These are phyloP conservation scores for Aspergillus melleus DNA, from an alignment of 2,329 filamentous ascomycete species.

Conservation along the genomic window DNA sequence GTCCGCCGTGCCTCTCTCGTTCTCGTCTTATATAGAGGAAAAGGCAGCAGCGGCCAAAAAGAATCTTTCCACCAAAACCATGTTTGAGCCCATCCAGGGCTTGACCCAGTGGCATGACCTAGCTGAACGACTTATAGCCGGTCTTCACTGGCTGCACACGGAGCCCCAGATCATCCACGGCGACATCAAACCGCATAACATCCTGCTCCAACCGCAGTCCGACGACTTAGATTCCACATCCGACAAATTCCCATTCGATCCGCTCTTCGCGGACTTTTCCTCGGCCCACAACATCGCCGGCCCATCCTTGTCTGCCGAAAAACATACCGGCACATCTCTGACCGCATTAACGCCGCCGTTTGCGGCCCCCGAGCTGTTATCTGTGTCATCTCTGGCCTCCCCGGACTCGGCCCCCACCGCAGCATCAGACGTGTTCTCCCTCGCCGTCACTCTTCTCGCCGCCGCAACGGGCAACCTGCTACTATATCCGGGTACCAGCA, in stretches of 20 bases:
- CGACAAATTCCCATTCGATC: slow-evolving; percentile 36
- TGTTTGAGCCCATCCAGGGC: slow-evolving; percentile 48
- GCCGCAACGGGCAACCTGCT: slow-evolving; percentile 48
- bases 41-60: slow-evolving; percentile 30
- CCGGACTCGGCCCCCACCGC: slow-evolving; percentile 35
- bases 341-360: slow-evolving; percentile 48
- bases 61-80: slow-evolving; percentile 41
- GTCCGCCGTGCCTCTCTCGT: slow-evolving; percentile 43
- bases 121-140: slow-evolving; percentile 40
- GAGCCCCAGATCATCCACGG: slow-evolving; percentile 45
- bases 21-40: slow-evolving; percentile 44
- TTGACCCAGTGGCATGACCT: slow-evolving; percentile 41
- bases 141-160: slow-evolving; percentile 47
- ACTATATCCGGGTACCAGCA: slow-evolving; percentile 41
- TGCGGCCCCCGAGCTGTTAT: slow-evolving; percentile 47
- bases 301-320: slow-evolving; percentile 13
- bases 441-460: slow-evolving; percentile 47
- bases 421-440: slow-evolving; percentile 47
- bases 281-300: slow-evolving; percentile 33
- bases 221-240: slow-evolving; percentile 3
- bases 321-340: slow-evolving; percentile 23
- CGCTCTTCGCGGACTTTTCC: slow-evolving; percentile 48
- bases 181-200: slow-evolving; percentile 50
- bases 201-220: slow-evolving; percentile 36
- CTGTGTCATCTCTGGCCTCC: slow-evolving; percentile 35